Conservation (phyloP, 495 filamentous ascomycete species). For the Pseudevernia furfuracea region DNA sequence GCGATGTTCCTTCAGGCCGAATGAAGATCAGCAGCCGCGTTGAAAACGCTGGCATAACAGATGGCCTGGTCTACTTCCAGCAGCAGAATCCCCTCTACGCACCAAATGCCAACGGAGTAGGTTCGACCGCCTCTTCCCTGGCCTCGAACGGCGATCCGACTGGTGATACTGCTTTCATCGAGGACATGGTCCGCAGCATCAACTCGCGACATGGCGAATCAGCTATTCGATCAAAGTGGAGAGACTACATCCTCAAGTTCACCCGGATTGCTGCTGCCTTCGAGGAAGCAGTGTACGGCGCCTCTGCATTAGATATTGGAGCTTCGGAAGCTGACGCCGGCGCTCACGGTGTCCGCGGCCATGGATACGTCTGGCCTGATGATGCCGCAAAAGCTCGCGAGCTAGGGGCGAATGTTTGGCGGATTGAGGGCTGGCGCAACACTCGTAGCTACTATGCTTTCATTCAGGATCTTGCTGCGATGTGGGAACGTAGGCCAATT, state of each 20-base stretch:
- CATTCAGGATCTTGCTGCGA: constrained; percentile 67
- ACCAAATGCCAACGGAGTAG: constrained; percentile 31
- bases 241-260: constrained; percentile 84
- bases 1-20: constrained; percentile 81
- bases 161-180: constrained; percentile 86
- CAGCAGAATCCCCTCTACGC: constrained; percentile 60
- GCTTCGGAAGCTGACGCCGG: constrained; percentile 58
- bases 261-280: constrained; percentile 87
- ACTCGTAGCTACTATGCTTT: constrained; percentile 92
- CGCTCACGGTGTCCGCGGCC: constrained; percentile 55
- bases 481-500: constrained; percentile 57
- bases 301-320: constrained; percentile 81
- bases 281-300: constrained; percentile 89
- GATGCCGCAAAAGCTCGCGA: constrained; percentile 73
- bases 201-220: constrained; percentile 79
- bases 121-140: constrained; percentile 31
- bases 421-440: constrained; percentile 93
- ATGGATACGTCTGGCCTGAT: constrained; percentile 93
- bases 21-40: constrained; percentile 88
- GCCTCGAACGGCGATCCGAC: constrained; percentile 58
- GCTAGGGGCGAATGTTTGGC: constrained; percentile 76
- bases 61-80: constrained; percentile 77
- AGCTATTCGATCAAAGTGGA: constrained; percentile 82
- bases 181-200: constrained; percentile 72
- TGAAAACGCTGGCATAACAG: constrained; percentile 66